Conservation (phyloP, 495 filamentous ascomycete species). For the Cladorrhinum samala region DNA sequence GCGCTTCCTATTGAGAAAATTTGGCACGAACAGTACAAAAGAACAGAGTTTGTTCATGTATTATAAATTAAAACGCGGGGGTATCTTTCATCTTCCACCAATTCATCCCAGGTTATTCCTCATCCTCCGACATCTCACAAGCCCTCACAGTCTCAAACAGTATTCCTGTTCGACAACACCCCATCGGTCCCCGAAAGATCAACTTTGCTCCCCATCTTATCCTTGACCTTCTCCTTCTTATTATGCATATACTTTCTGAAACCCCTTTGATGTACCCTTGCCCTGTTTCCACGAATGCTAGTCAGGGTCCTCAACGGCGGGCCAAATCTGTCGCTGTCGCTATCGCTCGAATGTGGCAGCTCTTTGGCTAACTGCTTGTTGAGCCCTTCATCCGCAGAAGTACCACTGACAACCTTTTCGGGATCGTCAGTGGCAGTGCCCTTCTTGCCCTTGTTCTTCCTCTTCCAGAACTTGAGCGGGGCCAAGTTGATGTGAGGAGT, state of each 20-base stretch:
- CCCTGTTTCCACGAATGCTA: conserved; percentile 21
- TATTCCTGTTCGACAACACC: background rate
- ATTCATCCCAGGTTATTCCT: too few relatives aligned
- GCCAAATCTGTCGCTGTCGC: conserved; percentile 1
- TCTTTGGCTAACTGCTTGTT: background rate
- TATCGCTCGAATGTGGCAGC: conserved; percentile 1
- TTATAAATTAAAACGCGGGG: too few relatives aligned
- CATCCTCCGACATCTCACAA: too few relatives aligned
- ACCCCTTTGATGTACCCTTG: conserved; percentile 13
- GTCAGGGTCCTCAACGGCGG: conserved; percentile 20
- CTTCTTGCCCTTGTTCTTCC: conserved; percentile 7
- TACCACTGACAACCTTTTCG: background rate
- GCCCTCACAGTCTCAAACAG: background rate
- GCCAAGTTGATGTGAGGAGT: conserved; percentile 15
- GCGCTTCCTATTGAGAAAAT: too few relatives aligned
- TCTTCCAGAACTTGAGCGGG: conserved; percentile 13
- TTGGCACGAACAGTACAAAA: too few relatives aligned
- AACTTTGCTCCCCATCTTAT: conserved; percentile 6
- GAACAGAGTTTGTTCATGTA: too few relatives aligned
- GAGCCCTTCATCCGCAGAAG: background rate
- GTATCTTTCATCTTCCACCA: too few relatives aligned
- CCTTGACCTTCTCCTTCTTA: conserved; percentile 23
- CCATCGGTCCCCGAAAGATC: background rate
- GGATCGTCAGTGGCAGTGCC: background rate
- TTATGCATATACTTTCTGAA: conserved; percentile 27